Evolutionary conservation across 2,329 filamentous ascomycete genomes (phyloP), one percentile per base, ranked within the genome.

Genomic region (Verticillium zaregamsianum): DNA sequence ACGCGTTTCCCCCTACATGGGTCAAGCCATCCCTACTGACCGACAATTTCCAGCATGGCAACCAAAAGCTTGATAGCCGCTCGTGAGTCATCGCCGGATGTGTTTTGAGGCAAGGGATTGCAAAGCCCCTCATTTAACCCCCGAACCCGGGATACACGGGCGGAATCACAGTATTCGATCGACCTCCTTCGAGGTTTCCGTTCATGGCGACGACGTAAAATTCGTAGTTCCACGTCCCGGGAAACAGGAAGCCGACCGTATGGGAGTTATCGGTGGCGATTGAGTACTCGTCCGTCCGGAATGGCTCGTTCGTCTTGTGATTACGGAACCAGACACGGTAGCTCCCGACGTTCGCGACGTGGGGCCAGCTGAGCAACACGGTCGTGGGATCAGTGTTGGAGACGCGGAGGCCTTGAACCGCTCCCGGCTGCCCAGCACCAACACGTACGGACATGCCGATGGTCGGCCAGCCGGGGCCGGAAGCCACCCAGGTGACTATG

Each of bases 131-230:
- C n/a, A n/a, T n/a, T n/a, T n/a, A n/a, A n/a, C 54, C 54, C 28
- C 32, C 25, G 32, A 55, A 55, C 5, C 54, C 54, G 4, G 54
- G 54, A 55, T 55, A 55, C 3, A 55, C 54, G 25, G 55, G 40
- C 5, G 55, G 40, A 2, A 58, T 17, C 5, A 62, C 28, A 12
- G 32, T 40, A 5, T 57, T 58, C 37, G 60, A 62, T 17, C 49
- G 54, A 9, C 37, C 35, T 20, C 58, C 60, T 49, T 67, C 64
- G 5, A 60, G 49, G 55, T 66, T 58, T 17, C 66, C 66, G 35
- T 68, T 68, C 39, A 61, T 64, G 37, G 66, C 61, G 28, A 58
- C 59, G n/a, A 68, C 62, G 59, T 60, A 66, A 35, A 66, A 66
- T 57, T 66, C 65, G 55, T 63, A 67, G 58, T 63, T 63, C 65